Evolutionary conservation across 129 eudicot genomes (phyloP).

Genomic region (Escallonia herrerae): DNA sequence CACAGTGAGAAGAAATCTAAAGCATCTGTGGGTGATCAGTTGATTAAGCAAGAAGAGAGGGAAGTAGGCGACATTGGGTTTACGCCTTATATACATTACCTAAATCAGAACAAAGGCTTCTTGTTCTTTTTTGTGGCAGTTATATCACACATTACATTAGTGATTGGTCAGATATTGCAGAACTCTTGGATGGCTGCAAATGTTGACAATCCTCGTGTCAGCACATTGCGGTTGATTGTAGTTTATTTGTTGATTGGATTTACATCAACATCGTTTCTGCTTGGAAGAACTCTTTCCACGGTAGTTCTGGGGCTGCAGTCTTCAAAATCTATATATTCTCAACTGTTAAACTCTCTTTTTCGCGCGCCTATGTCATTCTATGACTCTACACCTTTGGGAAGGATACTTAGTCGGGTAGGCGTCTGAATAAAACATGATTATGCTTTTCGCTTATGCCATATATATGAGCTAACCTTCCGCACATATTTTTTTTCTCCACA

Average conservation of each 20-base stretch:
- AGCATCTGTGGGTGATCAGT: constrained; percentile 41
- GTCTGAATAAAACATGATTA: neutral
- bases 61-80: constrained; percentile 89
- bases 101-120: constrained; percentile 64
- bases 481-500: neutral
- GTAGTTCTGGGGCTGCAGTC: constrained; percentile 73
- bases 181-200: constrained; percentile 98
- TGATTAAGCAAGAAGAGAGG: constrained; percentile 87
- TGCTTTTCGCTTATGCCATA: neutral
- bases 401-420: constrained; percentile 83
- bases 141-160: constrained; percentile 50
- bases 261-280: constrained; percentile 45
- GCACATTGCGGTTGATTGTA: constrained; percentile 49
- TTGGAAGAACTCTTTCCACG: constrained; percentile 47
- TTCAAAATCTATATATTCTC: constrained; percentile 68
- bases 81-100: constrained; percentile 63
- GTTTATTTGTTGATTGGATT: constrained; percentile 72
- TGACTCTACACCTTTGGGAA: constrained; percentile 97
- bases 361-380: constrained; percentile 98
- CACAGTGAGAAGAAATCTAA: constrained; percentile 20
- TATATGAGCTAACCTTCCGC: neutral
- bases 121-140: constrained; percentile 46
- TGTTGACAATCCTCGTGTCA: constrained; percentile 58
- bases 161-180: constrained; percentile 61
- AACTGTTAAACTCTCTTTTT: constrained; percentile 69